Base-by-base conservation (phyloP, 495 filamentous ascomycete genomes). In the Neurospora tetrasperma region DNA sequence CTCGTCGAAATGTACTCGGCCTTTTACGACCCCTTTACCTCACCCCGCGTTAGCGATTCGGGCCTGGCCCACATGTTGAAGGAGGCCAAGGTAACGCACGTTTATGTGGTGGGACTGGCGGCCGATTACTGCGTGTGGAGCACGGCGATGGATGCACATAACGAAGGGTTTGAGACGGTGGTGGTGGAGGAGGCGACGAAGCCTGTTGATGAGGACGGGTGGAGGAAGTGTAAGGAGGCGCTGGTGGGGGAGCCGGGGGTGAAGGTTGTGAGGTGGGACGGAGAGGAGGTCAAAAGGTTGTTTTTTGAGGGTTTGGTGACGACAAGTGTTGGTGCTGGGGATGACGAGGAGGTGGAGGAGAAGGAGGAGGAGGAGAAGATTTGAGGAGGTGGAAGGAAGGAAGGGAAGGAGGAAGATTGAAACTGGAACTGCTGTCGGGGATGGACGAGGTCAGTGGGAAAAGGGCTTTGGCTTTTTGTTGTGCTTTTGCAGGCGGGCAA, bases 1-100 rank as follows among this genome's bases (percentile, higher is more conserved):
- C 84, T 86, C 62, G 86, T 96, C 10, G 96, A 99, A 82, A 97
- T 97, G 93, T 98, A 97, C 80, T 92, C 89, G 70, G 93, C 89
- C 4, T 98, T 99, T 79, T 90, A 89, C 69, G 90, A 92, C 79
- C 39, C 39, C 39, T 39, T 7, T 0, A 39, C 7, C 39, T 39
- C 39, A 39, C 39, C 39, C 39, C 39, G 39, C 39, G 39, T 39
- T 8, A 39, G 39, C 39, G 39, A 39, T 39, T 39, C 39, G 39
- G 39, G 39, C 1, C 39, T 99, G 35, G 86, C 83, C 10, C 82
- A 78, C 9, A 75, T 83, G 70, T 83, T 99, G 73, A 82, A 77
- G 54, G 84, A 84, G 16, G 83, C 80, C 27, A 83, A 81, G n/a
- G 85, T 96, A 42, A 92, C 90, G 8, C 86, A 94, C 78, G 86